Evolutionary conservation across 2,329 filamentous ascomycete genomes (phyloP).

Genomic region (Aspergillus uvarum): DNA sequence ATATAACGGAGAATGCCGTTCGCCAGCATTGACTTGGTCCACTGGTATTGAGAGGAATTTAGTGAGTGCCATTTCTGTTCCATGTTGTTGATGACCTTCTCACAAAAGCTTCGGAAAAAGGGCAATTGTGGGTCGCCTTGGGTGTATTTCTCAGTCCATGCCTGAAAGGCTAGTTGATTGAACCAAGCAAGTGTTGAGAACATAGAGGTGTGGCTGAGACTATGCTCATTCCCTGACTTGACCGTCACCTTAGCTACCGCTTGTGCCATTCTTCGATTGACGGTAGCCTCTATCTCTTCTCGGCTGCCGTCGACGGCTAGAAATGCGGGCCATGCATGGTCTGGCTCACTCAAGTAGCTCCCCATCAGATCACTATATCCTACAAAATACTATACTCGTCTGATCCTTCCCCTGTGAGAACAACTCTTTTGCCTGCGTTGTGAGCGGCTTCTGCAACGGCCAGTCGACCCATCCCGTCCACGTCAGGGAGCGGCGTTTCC

Average conservation of each 20-base stretch:
- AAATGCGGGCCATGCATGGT: constrained; percentile 38
- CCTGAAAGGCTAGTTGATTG: constrained; percentile 35
- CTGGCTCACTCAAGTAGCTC: constrained; percentile 53
- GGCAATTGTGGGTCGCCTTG: constrained; percentile 17
- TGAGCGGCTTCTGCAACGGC: constrained; percentile 49
- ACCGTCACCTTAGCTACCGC: neutral
- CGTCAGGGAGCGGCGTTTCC: constrained; percentile 50
- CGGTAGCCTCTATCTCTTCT: constrained; percentile 6
- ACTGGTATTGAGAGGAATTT: neutral
- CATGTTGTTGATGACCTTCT: constrained; percentile 7
- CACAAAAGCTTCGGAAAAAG: constrained; percentile 12
- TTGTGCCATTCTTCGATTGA: neutral
- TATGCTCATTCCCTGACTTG: constrained; percentile 33
- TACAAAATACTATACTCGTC: constrained; percentile 57
- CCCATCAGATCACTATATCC: constrained; percentile 51
- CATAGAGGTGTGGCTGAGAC: constrained; percentile 43
- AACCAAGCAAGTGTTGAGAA: constrained; percentile 36
- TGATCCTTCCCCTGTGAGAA: constrained; percentile 54
- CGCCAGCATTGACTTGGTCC: neutral
- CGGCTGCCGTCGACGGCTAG: constrained; percentile 14
- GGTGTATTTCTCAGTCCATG: constrained; percentile 29
- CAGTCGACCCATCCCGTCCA: constrained; percentile 55
- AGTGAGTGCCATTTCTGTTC: constrained; percentile 39
- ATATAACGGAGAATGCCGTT: neutral
- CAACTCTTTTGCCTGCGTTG: constrained; percentile 53